Conservation (phyloP, 1,284 basidiomycete species). For the Boletus holoroseus region DNA sequence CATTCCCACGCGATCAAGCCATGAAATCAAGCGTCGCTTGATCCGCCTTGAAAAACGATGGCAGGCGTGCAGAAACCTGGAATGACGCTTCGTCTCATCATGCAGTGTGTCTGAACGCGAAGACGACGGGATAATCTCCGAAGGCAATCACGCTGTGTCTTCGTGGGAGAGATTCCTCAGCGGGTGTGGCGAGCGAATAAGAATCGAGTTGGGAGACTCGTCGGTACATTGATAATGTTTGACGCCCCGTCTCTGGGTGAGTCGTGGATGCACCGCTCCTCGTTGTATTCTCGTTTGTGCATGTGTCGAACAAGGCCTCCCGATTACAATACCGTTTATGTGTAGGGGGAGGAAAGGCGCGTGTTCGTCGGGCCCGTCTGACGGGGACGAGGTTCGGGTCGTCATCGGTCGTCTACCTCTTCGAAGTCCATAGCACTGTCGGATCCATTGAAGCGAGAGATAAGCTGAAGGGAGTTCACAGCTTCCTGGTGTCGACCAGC, state of each 20-base stretch:
- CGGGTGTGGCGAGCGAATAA: conserved; percentile 35
- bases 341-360: conserved; percentile 26
- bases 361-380: conserved; percentile 23
- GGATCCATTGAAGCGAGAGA: conserved; percentile 80
- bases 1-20: conserved; percentile 67
- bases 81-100: conserved; percentile 19
- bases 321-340: conserved; percentile 15
- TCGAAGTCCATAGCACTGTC: conserved; percentile 58
- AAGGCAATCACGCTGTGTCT: too few relatives aligned
- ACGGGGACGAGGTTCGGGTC: conserved; percentile 16
- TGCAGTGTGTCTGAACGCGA: conserved; percentile 2
- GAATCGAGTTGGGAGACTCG: conserved; percentile 36
- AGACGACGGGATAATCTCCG: conserved; percentile 8
- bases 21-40: conserved; percentile 52
- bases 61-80: conserved; percentile 2
- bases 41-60: conserved; percentile 33
- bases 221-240: conserved; percentile 40
- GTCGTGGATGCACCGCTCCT: conserved; percentile 13
- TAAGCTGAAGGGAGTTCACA: conserved; percentile 72
- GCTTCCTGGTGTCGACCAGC: conserved; percentile 80
- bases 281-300: conserved; percentile 6
- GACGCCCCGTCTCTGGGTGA: conserved; percentile 18
- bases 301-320: conserved; percentile 13
- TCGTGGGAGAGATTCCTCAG: conserved; percentile 26
- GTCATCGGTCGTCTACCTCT: conserved; percentile 61